phyloP scores from a whole-genome alignment of 106 monocot genomes.

The Triglochin maritima region DNA sequence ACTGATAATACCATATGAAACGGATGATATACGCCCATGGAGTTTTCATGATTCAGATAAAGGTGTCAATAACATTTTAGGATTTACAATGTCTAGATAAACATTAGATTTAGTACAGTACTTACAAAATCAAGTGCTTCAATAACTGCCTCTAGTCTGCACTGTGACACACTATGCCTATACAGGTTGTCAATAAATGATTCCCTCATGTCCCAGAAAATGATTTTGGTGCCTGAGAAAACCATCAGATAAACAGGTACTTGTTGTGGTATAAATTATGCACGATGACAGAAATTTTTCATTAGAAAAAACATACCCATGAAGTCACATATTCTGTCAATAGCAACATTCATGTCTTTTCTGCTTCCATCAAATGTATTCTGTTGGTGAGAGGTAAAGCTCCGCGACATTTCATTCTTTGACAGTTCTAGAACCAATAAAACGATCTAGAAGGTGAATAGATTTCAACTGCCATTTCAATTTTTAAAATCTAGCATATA shows the following conservation, averaged over 20 bases:
- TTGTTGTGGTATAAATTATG: too few species aligned
- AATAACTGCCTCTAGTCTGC: slow-evolving; percentile 53
- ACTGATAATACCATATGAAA: too few species aligned
- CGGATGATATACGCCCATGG: too few species aligned
- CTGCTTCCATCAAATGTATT: slow-evolving; percentile 86
- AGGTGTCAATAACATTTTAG: too few species aligned
- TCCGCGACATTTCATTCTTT: slow-evolving; percentile 49
- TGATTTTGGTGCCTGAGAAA: slow-evolving; percentile 61
- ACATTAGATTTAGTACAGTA: not conserved
- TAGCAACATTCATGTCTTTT: slow-evolving; percentile 85
- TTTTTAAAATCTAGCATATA: not conserved
- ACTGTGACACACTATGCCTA: slow-evolving; percentile 62
- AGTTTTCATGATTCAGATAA: too few species aligned
- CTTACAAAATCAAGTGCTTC: slow-evolving; percentile 80
- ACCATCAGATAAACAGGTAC: slow-evolving; percentile 3
- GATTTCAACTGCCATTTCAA: not conserved
- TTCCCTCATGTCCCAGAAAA: slow-evolving; percentile 92
- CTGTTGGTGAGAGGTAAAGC: slow-evolving; percentile 18
- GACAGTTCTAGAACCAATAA: slow-evolving; percentile 37
- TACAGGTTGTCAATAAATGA: slow-evolving; percentile 80
- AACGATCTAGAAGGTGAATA: not conserved
- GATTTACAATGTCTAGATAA: too few species aligned
- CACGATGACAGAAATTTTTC: too few species aligned
- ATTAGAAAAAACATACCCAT: slow-evolving; percentile 33
- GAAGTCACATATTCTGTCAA: slow-evolving; percentile 80